phyloP scores from a whole-genome alignment of 495 filamentous ascomycete species.

The Xylaria acuta region DNA sequence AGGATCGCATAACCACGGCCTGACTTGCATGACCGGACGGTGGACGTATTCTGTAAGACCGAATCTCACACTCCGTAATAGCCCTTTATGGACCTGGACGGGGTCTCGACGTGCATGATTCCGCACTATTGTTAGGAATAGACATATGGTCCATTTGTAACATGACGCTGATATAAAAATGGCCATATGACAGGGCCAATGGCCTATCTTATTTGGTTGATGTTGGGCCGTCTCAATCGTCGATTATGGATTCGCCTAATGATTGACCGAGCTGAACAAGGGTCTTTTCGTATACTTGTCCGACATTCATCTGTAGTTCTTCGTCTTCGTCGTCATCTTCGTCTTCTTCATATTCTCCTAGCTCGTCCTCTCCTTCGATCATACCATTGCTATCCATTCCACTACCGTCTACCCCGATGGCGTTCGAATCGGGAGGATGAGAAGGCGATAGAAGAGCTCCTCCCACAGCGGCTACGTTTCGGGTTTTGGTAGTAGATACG shows the following conservation, averaged over 20 bases:
- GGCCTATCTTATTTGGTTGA: not conserved
- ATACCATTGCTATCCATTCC: conserved; percentile 13
- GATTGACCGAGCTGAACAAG: conserved; percentile 72
- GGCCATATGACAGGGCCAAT: not conserved
- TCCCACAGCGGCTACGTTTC: not conserved
- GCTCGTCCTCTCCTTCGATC: conserved; percentile 30
- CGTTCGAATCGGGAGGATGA: not conserved
- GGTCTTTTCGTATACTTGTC: conserved; percentile 78
- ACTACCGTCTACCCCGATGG: not conserved
- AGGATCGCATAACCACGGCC: not conserved
- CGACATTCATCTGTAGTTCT: conserved; percentile 66
- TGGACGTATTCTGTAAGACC: not conserved
- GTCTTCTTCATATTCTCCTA: conserved; percentile 30
- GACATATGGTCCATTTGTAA: not conserved
- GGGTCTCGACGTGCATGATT: no score
- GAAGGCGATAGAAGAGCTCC: conserved; percentile 24
- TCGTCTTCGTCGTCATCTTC: conserved; percentile 50
- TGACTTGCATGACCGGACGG: not conserved
- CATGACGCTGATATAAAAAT: not conserved
- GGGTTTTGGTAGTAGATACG: not conserved
- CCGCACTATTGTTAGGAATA: not conserved
- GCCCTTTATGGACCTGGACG: not conserved
- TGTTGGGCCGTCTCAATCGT: conserved; percentile 11
- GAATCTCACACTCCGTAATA: not conserved
- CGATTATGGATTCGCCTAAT: conserved; percentile 45